Conservation (phyloP, 164 flowering plant genomes). For the Tetracentron sinense region DNA sequence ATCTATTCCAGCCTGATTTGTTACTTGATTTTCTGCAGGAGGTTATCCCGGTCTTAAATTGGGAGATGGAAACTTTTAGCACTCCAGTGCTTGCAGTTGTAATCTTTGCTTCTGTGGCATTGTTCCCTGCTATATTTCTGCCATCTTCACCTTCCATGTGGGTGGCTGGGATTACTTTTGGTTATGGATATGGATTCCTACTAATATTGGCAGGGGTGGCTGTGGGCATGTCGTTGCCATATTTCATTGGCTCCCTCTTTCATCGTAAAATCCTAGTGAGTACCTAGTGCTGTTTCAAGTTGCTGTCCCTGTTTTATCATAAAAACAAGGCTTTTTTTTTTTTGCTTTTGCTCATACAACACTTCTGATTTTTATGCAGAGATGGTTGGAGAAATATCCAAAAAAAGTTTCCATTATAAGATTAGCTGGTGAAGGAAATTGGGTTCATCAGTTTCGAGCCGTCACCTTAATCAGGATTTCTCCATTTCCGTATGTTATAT, state of each 20-base stretch:
- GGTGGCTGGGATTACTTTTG: slow-evolving; percentile 96
- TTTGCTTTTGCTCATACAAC: too few relatives aligned
- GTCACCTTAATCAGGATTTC: slow-evolving; percentile 84
- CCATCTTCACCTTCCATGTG: slow-evolving; percentile 97
- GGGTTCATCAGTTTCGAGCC: slow-evolving; percentile 81
- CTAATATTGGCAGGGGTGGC: slow-evolving; percentile 55
- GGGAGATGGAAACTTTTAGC: slow-evolving; percentile 80
- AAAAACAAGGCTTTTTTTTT: too few relatives aligned
- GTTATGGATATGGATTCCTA: slow-evolving; percentile 84
- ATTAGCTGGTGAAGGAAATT: slow-evolving; percentile 90
- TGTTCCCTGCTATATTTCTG: slow-evolving; percentile 70
- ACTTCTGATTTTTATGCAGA: slow-evolving; percentile 42
- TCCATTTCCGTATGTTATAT: slow-evolving; percentile 87
- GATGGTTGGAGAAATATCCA: slow-evolving; percentile 77
- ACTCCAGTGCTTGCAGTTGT: slow-evolving; percentile 55
- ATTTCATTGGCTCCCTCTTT: slow-evolving; percentile 77
- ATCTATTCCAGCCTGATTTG: slow-evolving; percentile 1
- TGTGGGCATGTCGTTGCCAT: slow-evolving; percentile 84
- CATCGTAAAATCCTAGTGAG: slow-evolving; percentile 68
- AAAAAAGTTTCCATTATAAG: slow-evolving; percentile 76
- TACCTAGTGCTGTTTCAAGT: slow-evolving; percentile 8
- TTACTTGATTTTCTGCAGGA: slow-evolving; percentile 42
- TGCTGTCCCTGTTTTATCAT: too few relatives aligned
- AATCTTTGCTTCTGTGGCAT: slow-evolving; percentile 67
- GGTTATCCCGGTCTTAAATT: slow-evolving; percentile 66